Conservation (phyloP, 306 rosid genomes). For the Cicer judaicum region DNA sequence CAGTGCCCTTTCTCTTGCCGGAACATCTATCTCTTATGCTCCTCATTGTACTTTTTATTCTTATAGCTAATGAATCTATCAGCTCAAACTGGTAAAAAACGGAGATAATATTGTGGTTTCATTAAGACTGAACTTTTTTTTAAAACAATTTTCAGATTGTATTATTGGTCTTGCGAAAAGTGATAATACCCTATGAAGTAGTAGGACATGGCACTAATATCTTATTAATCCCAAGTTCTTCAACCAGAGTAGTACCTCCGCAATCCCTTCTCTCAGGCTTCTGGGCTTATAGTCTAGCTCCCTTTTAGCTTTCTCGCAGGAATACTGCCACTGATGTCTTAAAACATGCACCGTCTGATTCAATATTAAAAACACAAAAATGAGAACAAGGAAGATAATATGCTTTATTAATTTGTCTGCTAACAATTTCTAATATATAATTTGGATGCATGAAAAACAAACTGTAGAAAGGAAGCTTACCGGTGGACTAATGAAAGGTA, state of each 20-base stretch:
- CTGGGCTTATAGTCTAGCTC: slow-evolving; percentile 65
- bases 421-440: background rate
- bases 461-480: slow-evolving; percentile 51
- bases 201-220: slow-evolving; percentile 44
- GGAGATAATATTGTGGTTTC: background rate
- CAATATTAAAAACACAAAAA: slow-evolving; percentile 38
- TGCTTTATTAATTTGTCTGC: background rate
- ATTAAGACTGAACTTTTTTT: background rate
- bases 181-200: background rate
- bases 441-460: slow-evolving; percentile 37
- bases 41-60: too few species aligned
- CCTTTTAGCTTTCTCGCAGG: slow-evolving; percentile 51
- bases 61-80: background rate
- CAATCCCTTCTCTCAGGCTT: slow-evolving; percentile 79
- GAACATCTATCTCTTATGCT: too few species aligned
- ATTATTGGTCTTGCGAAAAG: background rate
- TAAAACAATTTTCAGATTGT: background rate
- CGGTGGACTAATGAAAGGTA: slow-evolving; percentile 91
- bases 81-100: background rate
- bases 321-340: slow-evolving; percentile 82
- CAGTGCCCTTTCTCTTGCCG: too few species aligned
- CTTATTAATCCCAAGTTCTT: slow-evolving; percentile 66
- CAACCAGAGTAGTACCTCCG: slow-evolving; percentile 77
- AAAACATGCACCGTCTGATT: slow-evolving; percentile 73
- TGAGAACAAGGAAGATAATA: slow-evolving; percentile 18